A percentile compares a stretch with the other conserved stretches of the same genome.
These are phyloP conservation scores for Rhizophlyctis rosea DNA, from an alignment of 192 early-diverging fungal species.

Conservation along the genomic window DNA sequence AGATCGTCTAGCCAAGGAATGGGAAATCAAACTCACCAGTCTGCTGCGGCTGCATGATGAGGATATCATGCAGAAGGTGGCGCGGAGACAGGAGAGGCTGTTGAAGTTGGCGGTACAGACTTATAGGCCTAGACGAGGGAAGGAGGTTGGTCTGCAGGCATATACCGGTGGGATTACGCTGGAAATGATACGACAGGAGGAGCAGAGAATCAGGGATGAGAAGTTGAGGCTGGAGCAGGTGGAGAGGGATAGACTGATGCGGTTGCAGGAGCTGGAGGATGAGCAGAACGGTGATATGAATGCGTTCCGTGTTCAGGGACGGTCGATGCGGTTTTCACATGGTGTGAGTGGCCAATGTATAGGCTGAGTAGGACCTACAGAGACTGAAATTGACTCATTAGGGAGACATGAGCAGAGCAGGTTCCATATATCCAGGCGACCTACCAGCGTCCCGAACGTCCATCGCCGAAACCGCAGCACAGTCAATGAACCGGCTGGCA, in stretches of 20 bases:
- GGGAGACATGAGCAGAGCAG: too few species aligned
- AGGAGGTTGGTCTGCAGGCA: slow-evolving; percentile 10
- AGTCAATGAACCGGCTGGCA: too few species aligned
- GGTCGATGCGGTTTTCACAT: too few species aligned
- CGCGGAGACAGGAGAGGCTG: slow-evolving; percentile 16
- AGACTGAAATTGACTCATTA: too few species aligned
- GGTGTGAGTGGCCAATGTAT: too few species aligned
- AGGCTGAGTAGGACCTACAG: too few species aligned
- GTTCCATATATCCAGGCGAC: too few species aligned
- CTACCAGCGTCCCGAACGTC: too few species aligned
- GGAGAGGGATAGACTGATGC: slow-evolving; percentile 8
- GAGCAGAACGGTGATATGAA: too few species aligned
- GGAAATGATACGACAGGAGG: slow-evolving; percentile 19
- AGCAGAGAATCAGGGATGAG: slow-evolving; percentile 4
- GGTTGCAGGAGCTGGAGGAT: slow-evolving; percentile 6
- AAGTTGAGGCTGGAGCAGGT: slow-evolving; percentile 2
- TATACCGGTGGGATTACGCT: slow-evolving; percentile 20
- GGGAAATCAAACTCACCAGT: slow-evolving; percentile 3
- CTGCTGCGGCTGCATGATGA: slow-evolving; percentile 6
- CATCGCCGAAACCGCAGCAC: too few species aligned
- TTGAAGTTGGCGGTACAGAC: slow-evolving; percentile 14
- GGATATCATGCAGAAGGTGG: slow-evolving; percentile 1
- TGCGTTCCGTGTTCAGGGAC: too few species aligned
- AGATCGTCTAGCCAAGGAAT: slow-evolving; percentile 3
- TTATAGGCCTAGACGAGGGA: slow-evolving; percentile 7